Evolutionary conservation across 805 yeast species (phyloP).

Genomic region (Yarrowia deformans): DNA sequence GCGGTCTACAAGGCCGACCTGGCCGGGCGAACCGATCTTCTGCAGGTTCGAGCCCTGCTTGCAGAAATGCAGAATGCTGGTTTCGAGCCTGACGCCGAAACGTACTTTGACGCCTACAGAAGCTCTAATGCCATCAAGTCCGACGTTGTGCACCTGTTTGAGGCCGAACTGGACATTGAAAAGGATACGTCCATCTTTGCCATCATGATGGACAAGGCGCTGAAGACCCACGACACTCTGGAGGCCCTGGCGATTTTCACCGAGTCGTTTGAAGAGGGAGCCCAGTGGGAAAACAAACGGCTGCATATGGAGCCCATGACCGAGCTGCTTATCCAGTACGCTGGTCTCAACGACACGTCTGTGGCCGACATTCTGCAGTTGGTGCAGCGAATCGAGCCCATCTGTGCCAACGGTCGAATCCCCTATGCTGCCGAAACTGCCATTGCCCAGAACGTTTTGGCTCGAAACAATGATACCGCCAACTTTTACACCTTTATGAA

Average conservation of each 20-base stretch:
- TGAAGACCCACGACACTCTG: slow-evolving; percentile 47
- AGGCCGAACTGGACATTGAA: slow-evolving; percentile 48
- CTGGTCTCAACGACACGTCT: slow-evolving; percentile 11
- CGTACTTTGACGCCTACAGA: slow-evolving; percentile 46
- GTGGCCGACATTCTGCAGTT: slow-evolving; percentile 41
- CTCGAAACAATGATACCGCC: slow-evolving; percentile 52
- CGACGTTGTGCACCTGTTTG: slow-evolving; percentile 48
- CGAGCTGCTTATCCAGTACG: slow-evolving; percentile 20
- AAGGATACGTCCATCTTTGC: slow-evolving; percentile 53
- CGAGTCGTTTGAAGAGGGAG: slow-evolving; percentile 52
- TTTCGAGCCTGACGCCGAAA: slow-evolving; percentile 45
- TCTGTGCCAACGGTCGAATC: slow-evolving; percentile 45
- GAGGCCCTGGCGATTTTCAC: slow-evolving; percentile 52
- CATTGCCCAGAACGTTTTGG: slow-evolving; percentile 50
- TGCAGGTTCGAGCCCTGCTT: slow-evolving; percentile 40
- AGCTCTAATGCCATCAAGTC: slow-evolving; percentile 40
- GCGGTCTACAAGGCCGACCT: slow-evolving; percentile 44
- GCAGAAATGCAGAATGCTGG: slow-evolving; percentile 43
- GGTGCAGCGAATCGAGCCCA: slow-evolving; percentile 47
- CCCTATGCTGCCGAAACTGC: slow-evolving; percentile 52
- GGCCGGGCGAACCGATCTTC: slow-evolving; percentile 33
- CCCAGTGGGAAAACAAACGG: slow-evolving; percentile 55
- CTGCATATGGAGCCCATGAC: slow-evolving; percentile 40
- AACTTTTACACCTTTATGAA: slow-evolving; percentile 50
- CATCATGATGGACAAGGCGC: slow-evolving; percentile 50